Evolutionary conservation across 2,329 filamentous ascomycete species (phyloP), one percentile per base, ranked within the genome.

Genomic region (Fusarium brevicatenulatum): DNA sequence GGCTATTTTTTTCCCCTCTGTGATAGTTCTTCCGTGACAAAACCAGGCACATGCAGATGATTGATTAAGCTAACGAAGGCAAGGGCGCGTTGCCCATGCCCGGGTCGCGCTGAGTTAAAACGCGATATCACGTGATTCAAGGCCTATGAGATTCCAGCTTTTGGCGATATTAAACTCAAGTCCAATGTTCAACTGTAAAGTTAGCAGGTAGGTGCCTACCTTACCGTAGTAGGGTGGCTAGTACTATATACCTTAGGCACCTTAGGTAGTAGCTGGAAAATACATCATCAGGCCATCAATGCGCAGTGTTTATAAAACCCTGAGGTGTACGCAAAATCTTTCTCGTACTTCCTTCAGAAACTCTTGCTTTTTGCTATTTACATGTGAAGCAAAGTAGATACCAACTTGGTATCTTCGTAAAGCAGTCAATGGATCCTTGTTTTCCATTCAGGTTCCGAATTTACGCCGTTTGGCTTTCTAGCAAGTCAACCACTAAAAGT

Each of bases 101-200:
- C 18, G 25, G 19, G 40, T 58, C 59, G 63, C 56, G 68, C 46
- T 50, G 55, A 32, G 44, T 49, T 39, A 47, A 34, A 70, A 78
- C 81, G 77, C 81, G 81, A 78, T 76, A 12, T 68, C 71, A 73
- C 71, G 71, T 73, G 71, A 39, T 18, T 2, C 5, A 8, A 30
- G 8, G 18, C 18, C 19, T n/a, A 32, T 32, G 6, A 19, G n/a
- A 21, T 52, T 25, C 18, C 30, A 52, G 32, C 30, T 52, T 36
- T 36, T 52, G 49, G 34, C n/a, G n/a, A 19, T 36, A 16, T 34
- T n/a, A 23, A 23, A n/a, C n/a, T 19, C 25, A n/a, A 28, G 25
- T 47, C 44, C 25, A 50, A n/a, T 16, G n/a, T 30, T 49, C 25
- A 47, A 30, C 28, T 44, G 42, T 12, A 25, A 44, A 25, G 23